Conservation (phyloP, 768 basidiomycete species). For the Leccinum aurantiacum region DNA sequence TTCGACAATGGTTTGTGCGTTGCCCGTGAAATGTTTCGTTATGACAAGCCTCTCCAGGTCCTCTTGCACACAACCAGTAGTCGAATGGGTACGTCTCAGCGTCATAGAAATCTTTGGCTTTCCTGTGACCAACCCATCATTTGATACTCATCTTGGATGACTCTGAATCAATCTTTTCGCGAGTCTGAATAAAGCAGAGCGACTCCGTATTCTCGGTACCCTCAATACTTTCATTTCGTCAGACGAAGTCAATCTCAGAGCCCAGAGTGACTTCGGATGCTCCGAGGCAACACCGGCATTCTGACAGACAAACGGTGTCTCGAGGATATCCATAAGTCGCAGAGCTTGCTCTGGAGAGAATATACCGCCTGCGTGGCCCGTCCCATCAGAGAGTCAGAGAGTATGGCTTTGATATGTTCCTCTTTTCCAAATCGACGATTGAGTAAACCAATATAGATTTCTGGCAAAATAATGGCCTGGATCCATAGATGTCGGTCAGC, state of each 20-base stretch:
- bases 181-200: neutral
- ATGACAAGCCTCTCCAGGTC: neutral
- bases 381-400: neutral
- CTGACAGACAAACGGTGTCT: neutral
- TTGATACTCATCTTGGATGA: no score
- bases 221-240: neutral
- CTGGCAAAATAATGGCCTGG: neutral
- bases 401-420: neutral
- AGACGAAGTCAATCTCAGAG: neutral
- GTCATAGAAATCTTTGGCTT: neutral
- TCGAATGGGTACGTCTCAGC: neutral
- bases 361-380: neutral
- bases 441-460: neutral
- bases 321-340: neutral
- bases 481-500: neutral
- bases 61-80: neutral
- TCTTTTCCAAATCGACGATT: neutral
- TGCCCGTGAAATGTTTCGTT: neutral
- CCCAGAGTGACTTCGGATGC: conserved; percentile 1
- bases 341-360: neutral
- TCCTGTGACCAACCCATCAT: neutral
- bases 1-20: neutral
- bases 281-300: neutral
- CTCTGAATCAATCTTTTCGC: neutral
- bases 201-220: neutral